Evolutionary conservation across 2,329 filamentous ascomycete species (phyloP), one percentile per base, ranked within the genome.

Genomic region (Colletotrichum sublineola): DNA sequence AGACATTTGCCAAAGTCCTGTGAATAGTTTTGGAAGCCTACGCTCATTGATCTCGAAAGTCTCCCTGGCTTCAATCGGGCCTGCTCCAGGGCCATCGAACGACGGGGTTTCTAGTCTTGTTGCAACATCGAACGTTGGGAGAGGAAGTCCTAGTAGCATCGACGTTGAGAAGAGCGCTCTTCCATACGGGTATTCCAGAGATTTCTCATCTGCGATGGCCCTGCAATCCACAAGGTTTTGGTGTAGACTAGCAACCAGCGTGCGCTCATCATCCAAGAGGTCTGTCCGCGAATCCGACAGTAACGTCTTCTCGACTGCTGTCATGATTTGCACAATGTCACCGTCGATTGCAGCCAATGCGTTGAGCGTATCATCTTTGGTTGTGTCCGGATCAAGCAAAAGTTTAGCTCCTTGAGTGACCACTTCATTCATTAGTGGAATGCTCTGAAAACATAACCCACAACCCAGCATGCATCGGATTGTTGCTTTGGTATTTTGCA

Each of bases 251-350:
- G 44, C 11, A 24, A 67, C 38, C 3, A 24, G 36, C 3, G 52
- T 58, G 67, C 75, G 75, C 12, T 75, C 73, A 0, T 73, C 62
- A n/a, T 74, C 70, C 12, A 77, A 48, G 1, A 74, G 52, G 29
- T 76, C 63, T 4, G 67, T 56, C 31, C 79, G 77, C 0, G 75
- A 74, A 14, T 74, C 60, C 2, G 73, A 66, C 18, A 76, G 69
- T 48, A 80, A 67, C 8, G 68, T 74, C 68, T 82, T 82, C 67
- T 82, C 79, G 6, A 82, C 75, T 1, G 80, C 81, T 5, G 81
- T 82, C 40, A 80, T 74, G 9, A 79, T 75, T 74, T 82, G 81
- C 18, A 82, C 78, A 48, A 82, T 76, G 53, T 82, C 80, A 1
- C 79, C 81, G 24, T 76, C 76, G 12, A 76, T 63, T 31, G 75